Base-by-base conservation (phyloP, 2,329 filamentous ascomycete species). In the Bipolaris gigantea region DNA sequence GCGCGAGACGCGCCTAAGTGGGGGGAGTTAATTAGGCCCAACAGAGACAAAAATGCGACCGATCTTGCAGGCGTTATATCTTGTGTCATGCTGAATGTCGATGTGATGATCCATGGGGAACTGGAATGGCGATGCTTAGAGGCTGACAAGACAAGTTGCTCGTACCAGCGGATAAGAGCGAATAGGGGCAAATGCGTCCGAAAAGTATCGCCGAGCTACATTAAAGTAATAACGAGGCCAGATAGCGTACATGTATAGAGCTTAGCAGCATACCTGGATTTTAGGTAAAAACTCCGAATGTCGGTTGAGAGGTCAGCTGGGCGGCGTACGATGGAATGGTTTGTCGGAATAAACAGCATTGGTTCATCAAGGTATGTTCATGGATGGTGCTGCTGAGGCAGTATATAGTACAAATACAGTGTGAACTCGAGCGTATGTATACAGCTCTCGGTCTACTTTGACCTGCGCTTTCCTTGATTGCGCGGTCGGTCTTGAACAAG, bases 391-490 rank as follows among this genome's bases (percentile, higher is more conserved):
- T 21, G 46, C 35, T 47, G 19, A 23, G 47, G 18, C n/a, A 50
- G 27, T 43, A 64, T 62, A 48, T 30, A 30, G 27, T 30, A 30
- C 10, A 30, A 30, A 46, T 67, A 70, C 64, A 70, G 30, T 48
- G 56, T 50, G 41, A 48, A 55, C 38, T 44, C 25, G 35, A 32
- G 35, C 23, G 19, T 33, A 47, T 54, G 61, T 46, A 62, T 35
- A 55, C 60, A 47, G 48, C 60, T 25, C 44, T 42, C 64, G 63
- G 54, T 44, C 48, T 69, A 74, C 61, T 64, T 73, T 36, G 72
- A 64, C 66, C 82, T 79, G 70, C 92, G 85, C 81, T 93, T 95
- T 76, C 93, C 93, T 77, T 96, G 89, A 80, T 97, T 97, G 69
- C 94, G 87, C 52, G 85, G 83, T 67, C 92, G 85, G 56, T 92